Evolutionary conservation across 768 basidiomycete genomes (phyloP).

Genomic region (Leccinum arenicola): DNA sequence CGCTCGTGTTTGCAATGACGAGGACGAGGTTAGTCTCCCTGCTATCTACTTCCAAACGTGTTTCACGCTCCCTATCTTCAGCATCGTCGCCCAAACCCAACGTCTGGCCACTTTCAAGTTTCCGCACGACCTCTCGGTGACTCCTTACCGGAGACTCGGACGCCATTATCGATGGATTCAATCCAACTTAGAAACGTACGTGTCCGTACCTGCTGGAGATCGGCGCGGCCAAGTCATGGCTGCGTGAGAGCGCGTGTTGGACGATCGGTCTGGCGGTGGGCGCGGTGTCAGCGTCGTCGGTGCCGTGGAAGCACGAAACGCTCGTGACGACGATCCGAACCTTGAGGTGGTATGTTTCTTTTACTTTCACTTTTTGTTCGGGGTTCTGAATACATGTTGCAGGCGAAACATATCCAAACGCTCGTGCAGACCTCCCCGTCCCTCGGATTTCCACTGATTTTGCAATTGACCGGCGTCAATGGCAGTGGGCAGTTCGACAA

Average conservation of each 20-base stretch:
- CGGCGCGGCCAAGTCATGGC: constrained; percentile 85
- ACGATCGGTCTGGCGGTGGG: constrained; percentile 63
- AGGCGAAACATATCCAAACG: constrained; percentile 75
- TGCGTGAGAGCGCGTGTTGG: constrained; percentile 92
- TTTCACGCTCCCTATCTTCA: too few species aligned
- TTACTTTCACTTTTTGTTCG: not conserved
- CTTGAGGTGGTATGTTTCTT: constrained; percentile 63
- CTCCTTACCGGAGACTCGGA: too few species aligned
- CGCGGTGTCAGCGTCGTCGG: constrained; percentile 52
- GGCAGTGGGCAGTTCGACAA: constrained; percentile 89
- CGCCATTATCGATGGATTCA: too few species aligned
- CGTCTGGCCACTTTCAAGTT: too few species aligned
- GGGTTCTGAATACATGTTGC: not conserved
- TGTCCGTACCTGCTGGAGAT: constrained; percentile 62
- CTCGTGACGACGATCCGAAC: constrained; percentile 46
- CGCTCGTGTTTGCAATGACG: too few species aligned
- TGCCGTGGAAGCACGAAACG: constrained; percentile 71
- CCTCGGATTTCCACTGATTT: constrained; percentile 79
- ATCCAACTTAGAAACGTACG: constrained; percentile 45
- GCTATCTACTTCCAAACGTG: too few species aligned
- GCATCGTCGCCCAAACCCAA: too few species aligned
- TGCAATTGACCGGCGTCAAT: constrained; percentile 79
- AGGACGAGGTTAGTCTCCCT: too few species aligned
- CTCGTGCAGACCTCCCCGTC: constrained; percentile 74
- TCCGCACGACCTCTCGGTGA: too few species aligned